A percentile compares a stretch with the other conserved stretches of the same genome.
Conservation (phyloP, 2,329 filamentous ascomycete species). For the Aspergillus jensenii region DNA sequence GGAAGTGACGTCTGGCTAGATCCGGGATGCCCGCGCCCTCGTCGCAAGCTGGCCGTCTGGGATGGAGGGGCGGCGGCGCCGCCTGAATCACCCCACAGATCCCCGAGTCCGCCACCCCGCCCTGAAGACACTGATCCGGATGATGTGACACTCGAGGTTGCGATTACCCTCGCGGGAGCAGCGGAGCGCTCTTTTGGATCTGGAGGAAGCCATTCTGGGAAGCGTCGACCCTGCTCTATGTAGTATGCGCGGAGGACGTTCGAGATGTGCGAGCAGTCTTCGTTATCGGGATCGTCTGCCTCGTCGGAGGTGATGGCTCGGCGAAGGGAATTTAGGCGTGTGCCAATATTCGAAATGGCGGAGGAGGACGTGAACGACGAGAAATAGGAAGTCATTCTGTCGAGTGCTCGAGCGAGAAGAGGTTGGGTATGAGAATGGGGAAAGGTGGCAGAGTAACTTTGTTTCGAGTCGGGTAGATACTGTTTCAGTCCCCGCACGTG, state of each 20-base stretch:
- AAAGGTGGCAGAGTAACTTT: not conserved
- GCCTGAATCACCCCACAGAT: conserved; percentile 56
- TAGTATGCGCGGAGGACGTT: conserved; percentile 93
- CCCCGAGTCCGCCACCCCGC: conserved; percentile 50
- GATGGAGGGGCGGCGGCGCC: conserved; percentile 28
- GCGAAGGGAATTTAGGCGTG: conserved; percentile 59
- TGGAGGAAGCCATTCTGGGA: conserved; percentile 84
- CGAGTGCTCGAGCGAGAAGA: not conserved
- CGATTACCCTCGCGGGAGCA: conserved; percentile 45
- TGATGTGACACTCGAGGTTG: conserved; percentile 42
- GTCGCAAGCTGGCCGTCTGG: conserved; percentile 41
- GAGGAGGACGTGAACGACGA: conserved; percentile 58
- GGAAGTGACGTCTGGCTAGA: conserved; percentile 22
- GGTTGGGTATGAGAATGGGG: not conserved
- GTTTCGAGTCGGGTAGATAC: not conserved
- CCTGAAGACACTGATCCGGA: conserved; percentile 29
- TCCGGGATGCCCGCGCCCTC: conserved; percentile 27
- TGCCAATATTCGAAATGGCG: conserved; percentile 54
- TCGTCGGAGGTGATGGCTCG: conserved; percentile 45
- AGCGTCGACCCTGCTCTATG: conserved; percentile 76
- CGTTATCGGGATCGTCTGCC: conserved; percentile 46
- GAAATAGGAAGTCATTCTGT: conserved; percentile 75
- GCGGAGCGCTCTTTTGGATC: conserved; percentile 75
- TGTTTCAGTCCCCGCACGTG: conserved; percentile 10
- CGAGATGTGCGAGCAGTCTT: conserved; percentile 93